Percentiles rank a stretch among this genome's conserved stretches.
These are phyloP conservation scores for Carallia brachiata DNA, from an alignment of 345 rosid genomes.

Conservation along the genomic window DNA sequence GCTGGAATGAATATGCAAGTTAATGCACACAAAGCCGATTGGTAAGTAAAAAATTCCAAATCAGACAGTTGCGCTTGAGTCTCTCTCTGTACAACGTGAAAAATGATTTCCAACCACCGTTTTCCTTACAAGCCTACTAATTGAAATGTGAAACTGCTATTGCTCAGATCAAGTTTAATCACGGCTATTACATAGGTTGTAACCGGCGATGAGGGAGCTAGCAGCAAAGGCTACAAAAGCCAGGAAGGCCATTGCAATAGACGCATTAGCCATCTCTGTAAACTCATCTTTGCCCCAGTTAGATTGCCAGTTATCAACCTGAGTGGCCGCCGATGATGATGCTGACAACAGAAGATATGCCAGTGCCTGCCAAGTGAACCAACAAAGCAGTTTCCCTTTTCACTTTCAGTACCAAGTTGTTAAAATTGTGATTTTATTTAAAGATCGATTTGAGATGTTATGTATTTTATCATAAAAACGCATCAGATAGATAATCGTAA, in stretches of 20 bases:
- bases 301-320: constrained; percentile 89
- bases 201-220: constrained; percentile 74
- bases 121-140: not conserved
- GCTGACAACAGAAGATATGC: constrained; percentile 91
- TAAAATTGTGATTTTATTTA: too few relatives aligned
- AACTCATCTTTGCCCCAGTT: constrained; percentile 98
- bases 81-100: constrained; percentile 24
- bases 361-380: constrained; percentile 51
- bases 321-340: constrained; percentile 87
- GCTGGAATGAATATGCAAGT: too few relatives aligned
- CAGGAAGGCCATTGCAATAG: constrained; percentile 71
- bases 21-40: not conserved
- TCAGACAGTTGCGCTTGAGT: not conserved
- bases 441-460: too few relatives aligned
- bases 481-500: too few relatives aligned
- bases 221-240: constrained; percentile 74
- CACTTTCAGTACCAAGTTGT: not conserved
- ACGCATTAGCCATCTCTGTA: constrained; percentile 90
- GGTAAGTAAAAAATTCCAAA: not conserved
- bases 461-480: too few relatives aligned
- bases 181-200: constrained; percentile 49
- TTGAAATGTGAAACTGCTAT: not conserved
- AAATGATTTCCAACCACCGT: not conserved
- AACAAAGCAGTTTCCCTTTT: constrained; percentile 2
- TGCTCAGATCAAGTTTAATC: constrained; percentile 27